Percentiles rank a stretch among this genome's conserved stretches.
Conservation (phyloP, 345 rosid genomes). For the Eucalyptus tenuipes region DNA sequence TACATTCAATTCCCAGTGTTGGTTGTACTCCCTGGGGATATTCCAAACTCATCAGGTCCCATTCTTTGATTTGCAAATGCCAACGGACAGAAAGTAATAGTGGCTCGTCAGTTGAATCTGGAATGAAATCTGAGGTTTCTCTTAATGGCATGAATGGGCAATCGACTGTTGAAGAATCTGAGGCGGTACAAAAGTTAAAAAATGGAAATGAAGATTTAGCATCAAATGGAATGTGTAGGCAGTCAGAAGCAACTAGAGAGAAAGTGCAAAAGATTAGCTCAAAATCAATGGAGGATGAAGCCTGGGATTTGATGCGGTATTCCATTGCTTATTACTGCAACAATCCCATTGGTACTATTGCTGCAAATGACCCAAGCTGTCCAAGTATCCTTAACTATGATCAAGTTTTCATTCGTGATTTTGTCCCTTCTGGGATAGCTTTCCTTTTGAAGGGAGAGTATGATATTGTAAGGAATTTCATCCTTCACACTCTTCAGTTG, state of each 20-base stretch:
- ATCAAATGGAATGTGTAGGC: conserved; percentile 8
- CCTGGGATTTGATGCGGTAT: conserved; percentile 64
- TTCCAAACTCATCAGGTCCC: not conserved
- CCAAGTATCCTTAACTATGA: conserved; percentile 64
- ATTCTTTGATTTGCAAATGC: conserved; percentile 36
- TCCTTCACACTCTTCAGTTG: conserved; percentile 88
- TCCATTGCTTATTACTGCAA: conserved; percentile 80
- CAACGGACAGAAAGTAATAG: conserved; percentile 24
- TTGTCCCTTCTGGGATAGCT: conserved; percentile 87
- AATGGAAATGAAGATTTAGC: conserved; percentile 11
- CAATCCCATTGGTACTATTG: conserved; percentile 81
- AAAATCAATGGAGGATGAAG: conserved; percentile 68
- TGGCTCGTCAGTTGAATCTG: conserved; percentile 18
- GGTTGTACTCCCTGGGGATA: not conserved
- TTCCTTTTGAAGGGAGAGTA: conserved; percentile 91
- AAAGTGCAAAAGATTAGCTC: not conserved
- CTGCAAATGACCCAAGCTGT: conserved; percentile 80
- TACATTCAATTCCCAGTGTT: not conserved
- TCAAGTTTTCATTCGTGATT: conserved; percentile 93
- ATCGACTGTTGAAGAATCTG: conserved; percentile 6
- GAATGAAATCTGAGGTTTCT: conserved; percentile 8
- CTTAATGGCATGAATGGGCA: conserved; percentile 14
- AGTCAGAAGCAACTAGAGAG: conserved; percentile 2
- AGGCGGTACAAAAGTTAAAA: conserved; percentile 11
- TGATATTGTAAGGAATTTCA: conserved; percentile 78